Evolutionary conservation across 371 early-diverging fungal species (phyloP), one percentile per base, ranked within the genome.

Genomic region (Mortierella sp.): DNA sequence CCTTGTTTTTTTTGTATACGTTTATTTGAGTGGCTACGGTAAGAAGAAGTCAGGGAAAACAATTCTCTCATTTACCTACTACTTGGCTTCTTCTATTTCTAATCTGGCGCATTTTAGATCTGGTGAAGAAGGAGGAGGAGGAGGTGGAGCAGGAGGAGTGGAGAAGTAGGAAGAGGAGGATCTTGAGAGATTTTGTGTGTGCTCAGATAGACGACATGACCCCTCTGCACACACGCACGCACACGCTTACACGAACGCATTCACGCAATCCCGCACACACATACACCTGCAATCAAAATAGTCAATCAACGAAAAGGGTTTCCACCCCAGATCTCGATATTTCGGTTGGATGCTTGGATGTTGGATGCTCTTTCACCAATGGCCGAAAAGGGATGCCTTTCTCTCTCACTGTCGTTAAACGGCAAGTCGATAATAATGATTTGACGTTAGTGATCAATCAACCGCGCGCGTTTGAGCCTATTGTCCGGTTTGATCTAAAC

Each of bases 81-180:
- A 24, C 10, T 31, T 19, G 16, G 29, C 53, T 52, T 68, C 24
- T 45, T 48, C 50, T 39, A 24, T 48, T 37, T 61, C 61, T 61
- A 61, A 61, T 61, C 37, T 22, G 61, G 19, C 61, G 37, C 22
- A 61, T 34, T 61, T 61, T 61, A 61, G 61, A 61, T 61, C 61
- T 34, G 34, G 48, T 22, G 61, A 39, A 61, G 10, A 34, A 45
- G 19, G 2, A 31, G 19, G 58, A 19, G 16, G 31, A 19, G 2
- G 34, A 29, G 58, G 58, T 31, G 13, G 39, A 22, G 9, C 9
- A 2, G 61, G 61, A 31, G 34, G 19, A 61, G 22, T 16, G 22
- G 34, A 34, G 61, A 39, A 34, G 58, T 58, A 34, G 34, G 61
- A 37, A 48, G 22, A 48, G 37, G 19, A 39, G 22, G 37, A 34